Evolutionary conservation across 2,329 filamentous ascomycete genomes (phyloP), one percentile per base, ranked within the genome.

Genomic region (Pseudogymnoascus sp.): DNA sequence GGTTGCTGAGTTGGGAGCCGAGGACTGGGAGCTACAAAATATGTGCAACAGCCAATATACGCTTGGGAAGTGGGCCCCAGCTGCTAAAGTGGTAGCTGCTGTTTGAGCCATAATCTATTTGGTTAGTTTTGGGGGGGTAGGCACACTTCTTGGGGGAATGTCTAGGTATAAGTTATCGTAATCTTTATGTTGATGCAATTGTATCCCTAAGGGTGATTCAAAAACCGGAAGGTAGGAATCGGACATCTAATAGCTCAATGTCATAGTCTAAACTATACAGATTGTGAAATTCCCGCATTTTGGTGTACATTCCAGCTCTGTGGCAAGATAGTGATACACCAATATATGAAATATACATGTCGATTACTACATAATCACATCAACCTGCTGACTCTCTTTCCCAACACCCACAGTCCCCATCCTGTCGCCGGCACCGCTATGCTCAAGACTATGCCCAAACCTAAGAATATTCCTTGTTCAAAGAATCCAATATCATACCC

Each of bases 1-100:
- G 11, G 66, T 73, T 37, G 79, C 77, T 0, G 72, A 74, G 65
- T 69, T 85, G 65, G 77, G 75, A n/a, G 84, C 84, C 0, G 84
- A 88, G 76, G 81, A 79, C n/a, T 88, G 85, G 85, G 85, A 88
- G 72, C 73, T 88, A 72, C 84, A 81, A 4, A 86, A 86, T 68
- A 87, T 86, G 84, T 83, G 81, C 62, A 86, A 86, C 69, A 81
- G 79, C 33, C 84, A 86, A 72, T 86, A 82, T 66, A 85, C 80
- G 0, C 71, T 85, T 65, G 82, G 83, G 4, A 61, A 62, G n/a
- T 78, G 75, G 75, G 7, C 38, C 40, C 4, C 40, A 22, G 5
- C 40, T 43, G 19, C 10, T 43, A 43, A 22, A 12, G 40, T 43
- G 40, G 16, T 10, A 43, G 40, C 40, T 43, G 16, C 40, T 43